phyloP scores from a whole-genome alignment of 1,139 yeast genomes.

The Kurtzmaniella quercitrusa region DNA sequence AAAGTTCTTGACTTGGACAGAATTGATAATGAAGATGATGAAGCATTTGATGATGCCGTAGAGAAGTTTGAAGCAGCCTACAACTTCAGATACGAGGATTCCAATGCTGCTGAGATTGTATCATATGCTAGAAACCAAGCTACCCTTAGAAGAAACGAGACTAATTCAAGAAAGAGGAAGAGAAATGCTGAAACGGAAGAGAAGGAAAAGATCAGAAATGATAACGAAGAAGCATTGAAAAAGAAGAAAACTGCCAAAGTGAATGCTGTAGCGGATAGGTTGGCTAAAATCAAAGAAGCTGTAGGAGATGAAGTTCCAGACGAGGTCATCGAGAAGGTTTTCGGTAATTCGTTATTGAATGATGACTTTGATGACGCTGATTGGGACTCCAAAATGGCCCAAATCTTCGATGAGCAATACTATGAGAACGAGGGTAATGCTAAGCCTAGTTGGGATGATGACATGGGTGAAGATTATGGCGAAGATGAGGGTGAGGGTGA shows the following conservation, averaged over 20 bases:
- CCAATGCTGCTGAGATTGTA: slow-evolving; percentile 83
- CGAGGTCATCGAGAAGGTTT: slow-evolving; percentile 56
- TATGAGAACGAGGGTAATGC: slow-evolving; percentile 49
- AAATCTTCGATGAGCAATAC: slow-evolving; percentile 79
- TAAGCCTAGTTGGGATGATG: slow-evolving; percentile 40
- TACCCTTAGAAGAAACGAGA: slow-evolving; percentile 77
- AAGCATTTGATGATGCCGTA: slow-evolving; percentile 86
- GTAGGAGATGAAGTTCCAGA: slow-evolving; percentile 75
- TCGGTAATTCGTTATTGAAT: slow-evolving; percentile 70
- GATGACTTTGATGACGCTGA: slow-evolving; percentile 89
- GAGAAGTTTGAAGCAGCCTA: slow-evolving; percentile 90
- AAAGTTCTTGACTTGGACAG: slow-evolving; percentile 53
- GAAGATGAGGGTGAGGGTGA: slow-evolving; percentile 28
- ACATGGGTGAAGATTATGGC: slow-evolving; percentile 13
- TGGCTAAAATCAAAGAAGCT: slow-evolving; percentile 73
- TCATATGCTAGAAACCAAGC: slow-evolving; percentile 97
- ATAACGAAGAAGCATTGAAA: slow-evolving; percentile 58
- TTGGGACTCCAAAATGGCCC: slow-evolving; percentile 87
- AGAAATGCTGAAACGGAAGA: slow-evolving; percentile 68
- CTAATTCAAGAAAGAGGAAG: slow-evolving; percentile 73
- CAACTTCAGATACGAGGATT: slow-evolving; percentile 92
- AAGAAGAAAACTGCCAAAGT: slow-evolving; percentile 74
- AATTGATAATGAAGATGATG: slow-evolving; percentile 66
- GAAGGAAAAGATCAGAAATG: slow-evolving; percentile 47
- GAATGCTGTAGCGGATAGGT: slow-evolving; percentile 71